Evolutionary conservation across 2,329 filamentous ascomycete genomes (phyloP).

Genomic region (Xylaria sp.): DNA sequence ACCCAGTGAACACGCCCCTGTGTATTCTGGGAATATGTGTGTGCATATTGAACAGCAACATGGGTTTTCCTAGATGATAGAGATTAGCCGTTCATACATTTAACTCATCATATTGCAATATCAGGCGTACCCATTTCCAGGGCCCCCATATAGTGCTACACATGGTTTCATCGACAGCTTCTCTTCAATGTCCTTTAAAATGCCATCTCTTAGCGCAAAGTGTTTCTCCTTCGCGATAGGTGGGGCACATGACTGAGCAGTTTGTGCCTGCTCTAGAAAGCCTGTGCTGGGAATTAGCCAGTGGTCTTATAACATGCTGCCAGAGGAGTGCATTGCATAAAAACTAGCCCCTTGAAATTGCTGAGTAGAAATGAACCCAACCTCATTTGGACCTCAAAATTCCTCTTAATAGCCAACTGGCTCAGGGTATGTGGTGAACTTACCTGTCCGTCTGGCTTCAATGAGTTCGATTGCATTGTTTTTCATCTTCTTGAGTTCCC

Average conservation of each 20-base stretch:
- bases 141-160: neutral
- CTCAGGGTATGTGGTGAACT: neutral
- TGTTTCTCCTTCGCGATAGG: neutral
- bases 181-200: conserved; percentile 1
- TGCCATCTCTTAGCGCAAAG: conserved; percentile 5
- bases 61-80: conserved; percentile 9
- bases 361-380: neutral
- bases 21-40: neutral
- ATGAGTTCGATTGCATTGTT: neutral
- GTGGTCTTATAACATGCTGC: neutral
- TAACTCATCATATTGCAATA: neutral
- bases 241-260: neutral
- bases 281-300: neutral
- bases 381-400: neutral
- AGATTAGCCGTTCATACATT: neutral
- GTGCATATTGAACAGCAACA: conserved; percentile 15
- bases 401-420: neutral
- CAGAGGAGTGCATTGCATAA: neutral
- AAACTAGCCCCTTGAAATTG: neutral
- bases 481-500: neutral
- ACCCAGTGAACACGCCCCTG: conserved; percentile 1
- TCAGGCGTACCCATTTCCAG: conserved; percentile 3
- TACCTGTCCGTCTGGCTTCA: neutral
- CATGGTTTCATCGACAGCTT: neutral
- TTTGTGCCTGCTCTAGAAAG: neutral